Evolutionary conservation across 352 stramenopile genomes (phyloP).

Genomic region (Globisporangium rhizosaccharum): DNA sequence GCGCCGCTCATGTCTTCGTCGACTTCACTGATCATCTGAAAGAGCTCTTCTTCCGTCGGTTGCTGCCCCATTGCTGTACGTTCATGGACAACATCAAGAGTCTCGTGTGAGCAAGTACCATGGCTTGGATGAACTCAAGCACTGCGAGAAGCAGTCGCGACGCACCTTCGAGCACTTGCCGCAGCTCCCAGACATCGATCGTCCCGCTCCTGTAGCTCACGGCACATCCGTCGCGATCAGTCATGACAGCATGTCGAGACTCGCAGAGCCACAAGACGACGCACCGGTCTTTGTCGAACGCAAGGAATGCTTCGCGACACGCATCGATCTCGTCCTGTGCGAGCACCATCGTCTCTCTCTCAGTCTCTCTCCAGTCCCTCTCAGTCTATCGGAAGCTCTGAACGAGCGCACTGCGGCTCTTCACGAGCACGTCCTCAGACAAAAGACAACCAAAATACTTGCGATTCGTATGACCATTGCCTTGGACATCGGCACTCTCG

Average conservation of each 20-base stretch:
- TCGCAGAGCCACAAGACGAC: neutral
- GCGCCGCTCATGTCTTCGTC: conserved; percentile 92
- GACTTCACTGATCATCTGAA: conserved; percentile 94
- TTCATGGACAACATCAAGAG: neutral
- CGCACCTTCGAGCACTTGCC: conserved; percentile 90
- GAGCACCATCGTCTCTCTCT: conserved; percentile 53
- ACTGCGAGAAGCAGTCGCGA: neutral
- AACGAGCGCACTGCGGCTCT: neutral
- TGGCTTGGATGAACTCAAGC: no score
- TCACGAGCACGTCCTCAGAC: neutral
- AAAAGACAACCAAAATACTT: neutral
- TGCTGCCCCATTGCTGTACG: conserved; percentile 92
- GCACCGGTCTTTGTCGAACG: conserved; percentile 95
- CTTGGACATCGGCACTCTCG: no score
- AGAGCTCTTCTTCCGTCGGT: conserved; percentile 97
- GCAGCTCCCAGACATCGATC: conserved; percentile 94
- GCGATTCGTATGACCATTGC: neutral
- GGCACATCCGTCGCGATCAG: neutral
- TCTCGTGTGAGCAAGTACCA: neutral
- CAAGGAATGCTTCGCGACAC: conserved; percentile 95
- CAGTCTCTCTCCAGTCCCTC: neutral
- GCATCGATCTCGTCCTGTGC: conserved; percentile 96
- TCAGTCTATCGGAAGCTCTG: neutral
- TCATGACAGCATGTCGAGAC: neutral
- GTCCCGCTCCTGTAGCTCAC: conserved; percentile 68